These are phyloP conservation scores for Psidium friedrichsthalianum DNA, from an alignment of 345 rosid genomes.

Conservation along the genomic window DNA sequence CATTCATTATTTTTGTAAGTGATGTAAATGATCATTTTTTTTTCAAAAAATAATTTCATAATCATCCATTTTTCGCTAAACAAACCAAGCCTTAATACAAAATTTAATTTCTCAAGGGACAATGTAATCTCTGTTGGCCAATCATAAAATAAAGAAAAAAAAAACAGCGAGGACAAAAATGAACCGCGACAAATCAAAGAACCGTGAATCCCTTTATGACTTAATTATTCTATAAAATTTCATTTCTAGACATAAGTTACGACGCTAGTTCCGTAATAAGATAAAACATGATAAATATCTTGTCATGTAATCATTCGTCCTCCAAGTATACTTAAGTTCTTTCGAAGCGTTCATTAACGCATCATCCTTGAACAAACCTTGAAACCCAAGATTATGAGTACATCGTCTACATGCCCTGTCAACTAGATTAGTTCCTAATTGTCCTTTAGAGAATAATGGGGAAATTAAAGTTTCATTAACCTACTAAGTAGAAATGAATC, in stretches of 20 bases:
- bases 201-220: neutral
- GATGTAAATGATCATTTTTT: too few species aligned
- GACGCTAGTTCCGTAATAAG: neutral
- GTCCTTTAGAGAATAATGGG: neutral
- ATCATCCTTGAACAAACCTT: neutral
- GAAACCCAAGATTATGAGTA: neutral
- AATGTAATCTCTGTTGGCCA: too few species aligned
- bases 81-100: too few species aligned
- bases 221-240: neutral
- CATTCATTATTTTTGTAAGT: too few species aligned
- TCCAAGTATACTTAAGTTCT: neutral
- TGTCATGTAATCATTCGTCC: neutral
- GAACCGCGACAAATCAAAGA: neutral
- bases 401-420: accelerated
- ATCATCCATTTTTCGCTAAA: too few species aligned
- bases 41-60: too few species aligned
- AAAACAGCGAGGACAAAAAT: too few species aligned
- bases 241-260: neutral
- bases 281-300: neutral
- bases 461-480: neutral
- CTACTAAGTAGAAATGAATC: neutral
- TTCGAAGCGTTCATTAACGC: accelerated
- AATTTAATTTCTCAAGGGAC: too few species aligned
- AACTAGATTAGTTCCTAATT: neutral
- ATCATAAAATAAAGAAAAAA: too few species aligned